These are phyloP conservation scores for Coniochaeta sp. DNA, from an alignment of 2,329 filamentous ascomycete genomes.

Conservation along the genomic window DNA sequence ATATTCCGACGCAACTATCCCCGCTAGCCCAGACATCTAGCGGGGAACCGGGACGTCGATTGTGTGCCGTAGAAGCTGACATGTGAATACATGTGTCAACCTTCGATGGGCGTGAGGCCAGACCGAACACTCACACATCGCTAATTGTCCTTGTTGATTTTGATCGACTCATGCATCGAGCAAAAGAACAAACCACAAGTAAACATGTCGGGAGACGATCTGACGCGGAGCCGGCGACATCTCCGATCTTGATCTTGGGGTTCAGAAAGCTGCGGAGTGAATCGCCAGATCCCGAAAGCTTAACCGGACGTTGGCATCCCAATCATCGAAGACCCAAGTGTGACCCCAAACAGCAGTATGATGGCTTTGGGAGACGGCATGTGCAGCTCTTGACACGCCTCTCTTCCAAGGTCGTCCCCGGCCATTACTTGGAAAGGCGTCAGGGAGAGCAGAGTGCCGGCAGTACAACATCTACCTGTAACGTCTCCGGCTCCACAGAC, in stretches of 20 bases:
- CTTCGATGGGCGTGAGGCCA: neutral
- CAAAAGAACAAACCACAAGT: neutral
- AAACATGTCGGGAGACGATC: too few species aligned
- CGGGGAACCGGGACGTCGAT: neutral
- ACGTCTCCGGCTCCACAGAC: neutral
- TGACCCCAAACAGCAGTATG: too few species aligned
- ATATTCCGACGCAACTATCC: neutral
- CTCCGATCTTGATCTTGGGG: too few species aligned
- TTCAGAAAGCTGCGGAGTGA: too few species aligned
- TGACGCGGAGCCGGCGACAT: too few species aligned
- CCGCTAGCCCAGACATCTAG: neutral
- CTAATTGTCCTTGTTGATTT: neutral
- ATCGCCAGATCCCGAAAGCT: too few species aligned
- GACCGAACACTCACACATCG: neutral
- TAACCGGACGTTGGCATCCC: too few species aligned
- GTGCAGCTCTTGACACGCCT: too few species aligned
- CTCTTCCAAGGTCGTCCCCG: neutral
- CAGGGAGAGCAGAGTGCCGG: neutral
- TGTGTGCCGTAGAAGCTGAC: neutral
- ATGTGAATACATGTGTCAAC: neutral
- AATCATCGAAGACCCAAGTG: too few species aligned
- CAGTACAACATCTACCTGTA: neutral
- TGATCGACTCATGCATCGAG: neutral
- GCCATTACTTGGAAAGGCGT: neutral
- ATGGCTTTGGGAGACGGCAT: too few species aligned